Conservation (phyloP, 2,329 filamentous ascomycete species). For the Canariomyces notabilis region DNA sequence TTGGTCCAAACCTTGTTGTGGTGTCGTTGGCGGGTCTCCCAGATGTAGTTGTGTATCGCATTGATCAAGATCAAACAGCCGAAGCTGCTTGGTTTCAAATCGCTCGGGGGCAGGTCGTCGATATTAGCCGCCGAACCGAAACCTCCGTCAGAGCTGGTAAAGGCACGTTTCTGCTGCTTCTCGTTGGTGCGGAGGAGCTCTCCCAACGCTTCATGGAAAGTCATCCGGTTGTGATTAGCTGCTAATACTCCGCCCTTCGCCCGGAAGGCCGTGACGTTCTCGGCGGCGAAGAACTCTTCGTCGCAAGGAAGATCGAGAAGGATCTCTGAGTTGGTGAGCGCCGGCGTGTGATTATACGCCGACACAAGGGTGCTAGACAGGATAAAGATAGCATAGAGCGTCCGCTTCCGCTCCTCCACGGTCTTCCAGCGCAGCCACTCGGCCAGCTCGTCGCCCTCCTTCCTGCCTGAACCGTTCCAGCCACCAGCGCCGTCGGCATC, state of each 20-base stretch:
- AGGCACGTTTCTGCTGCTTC: conserved; percentile 49
- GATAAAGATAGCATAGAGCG: conserved; percentile 84
- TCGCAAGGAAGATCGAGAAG: conserved; percentile 84
- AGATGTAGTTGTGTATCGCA: conserved; percentile 95
- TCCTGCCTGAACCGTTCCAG: conserved; percentile 40
- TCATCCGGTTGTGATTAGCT: conserved; percentile 64
- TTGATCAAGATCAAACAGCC: conserved; percentile 90
- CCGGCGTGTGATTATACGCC: conserved; percentile 87
- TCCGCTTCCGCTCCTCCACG: conserved; percentile 85
- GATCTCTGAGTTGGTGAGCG: conserved; percentile 91
- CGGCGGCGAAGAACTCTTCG: conserved; percentile 83
- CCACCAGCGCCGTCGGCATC: conserved; percentile 44
- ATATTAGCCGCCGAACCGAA: conserved; percentile 43
- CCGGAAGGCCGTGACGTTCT: conserved; percentile 76
- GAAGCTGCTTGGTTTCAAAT: conserved; percentile 80
- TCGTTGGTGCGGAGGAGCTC: conserved; percentile 74
- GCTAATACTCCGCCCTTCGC: conserved; percentile 67
- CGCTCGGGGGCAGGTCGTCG: conserved; percentile 51
- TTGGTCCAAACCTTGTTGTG: conserved; percentile 85
- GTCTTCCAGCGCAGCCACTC: conserved; percentile 89
- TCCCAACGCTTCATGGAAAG: conserved; percentile 78
- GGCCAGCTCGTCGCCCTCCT: conserved; percentile 54
- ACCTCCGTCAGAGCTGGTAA: conserved; percentile 36
- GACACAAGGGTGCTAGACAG: conserved; percentile 87
- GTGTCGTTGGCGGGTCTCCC: conserved; percentile 90